Conservation (phyloP, 345 rosid genomes). For the Alliaria petiolata region DNA sequence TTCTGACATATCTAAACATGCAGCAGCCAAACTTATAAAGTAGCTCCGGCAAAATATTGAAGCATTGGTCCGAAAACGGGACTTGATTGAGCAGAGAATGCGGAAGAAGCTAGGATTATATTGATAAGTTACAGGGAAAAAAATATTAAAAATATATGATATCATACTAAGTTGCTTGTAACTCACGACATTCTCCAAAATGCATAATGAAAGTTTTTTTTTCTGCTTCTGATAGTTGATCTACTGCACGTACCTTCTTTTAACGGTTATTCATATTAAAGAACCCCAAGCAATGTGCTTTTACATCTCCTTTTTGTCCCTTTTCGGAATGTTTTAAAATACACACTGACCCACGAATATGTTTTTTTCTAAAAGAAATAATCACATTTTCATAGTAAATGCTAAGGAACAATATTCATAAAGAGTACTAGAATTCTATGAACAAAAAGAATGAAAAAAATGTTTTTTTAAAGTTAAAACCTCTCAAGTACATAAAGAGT, state of each 20-base stretch:
- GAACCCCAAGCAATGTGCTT: background rate
- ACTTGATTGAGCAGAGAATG: background rate
- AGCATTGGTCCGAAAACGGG: background rate
- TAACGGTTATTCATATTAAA: background rate
- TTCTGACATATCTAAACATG: constrained; percentile 6
- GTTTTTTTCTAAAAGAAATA: too few species aligned
- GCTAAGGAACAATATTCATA: too few species aligned
- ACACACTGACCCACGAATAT: too few species aligned
- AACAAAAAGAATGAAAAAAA: too few species aligned
- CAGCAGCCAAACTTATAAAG: constrained; percentile 37
- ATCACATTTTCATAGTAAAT: too few species aligned
- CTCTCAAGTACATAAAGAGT: too few species aligned
- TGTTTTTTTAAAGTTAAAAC: too few species aligned
- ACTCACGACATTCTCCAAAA: constrained; percentile 2
- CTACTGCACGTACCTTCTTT: background rate
- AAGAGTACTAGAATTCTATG: too few species aligned
- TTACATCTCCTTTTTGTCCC: too few species aligned
- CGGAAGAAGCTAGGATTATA: constrained; percentile 3
- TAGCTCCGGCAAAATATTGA: background rate
- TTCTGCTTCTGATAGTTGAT: background rate
- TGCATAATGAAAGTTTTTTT: background rate
- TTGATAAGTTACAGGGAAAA: constrained; percentile 7
- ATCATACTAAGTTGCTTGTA: constrained; percentile 17
- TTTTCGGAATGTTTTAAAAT: too few species aligned
- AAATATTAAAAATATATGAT: background rate